A percentile compares a stretch with the other conserved stretches of the same genome.
Evolutionary conservation across 2,329 filamentous ascomycete species (phyloP).

Genomic region (Penicillium sp.): DNA sequence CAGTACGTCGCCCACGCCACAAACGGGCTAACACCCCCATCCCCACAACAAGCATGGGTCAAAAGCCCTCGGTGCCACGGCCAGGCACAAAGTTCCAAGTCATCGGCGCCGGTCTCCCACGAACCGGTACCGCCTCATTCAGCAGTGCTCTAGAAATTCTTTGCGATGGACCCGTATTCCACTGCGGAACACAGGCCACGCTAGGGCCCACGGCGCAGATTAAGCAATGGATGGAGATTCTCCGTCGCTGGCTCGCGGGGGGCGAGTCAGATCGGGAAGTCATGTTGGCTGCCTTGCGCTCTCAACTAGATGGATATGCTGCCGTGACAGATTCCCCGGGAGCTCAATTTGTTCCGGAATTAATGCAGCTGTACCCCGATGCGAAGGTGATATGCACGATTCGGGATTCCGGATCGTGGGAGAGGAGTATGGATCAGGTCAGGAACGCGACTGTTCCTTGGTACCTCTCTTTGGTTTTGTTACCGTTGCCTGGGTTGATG

Average conservation of each 20-base stretch:
- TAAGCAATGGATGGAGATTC: conserved; percentile 29
- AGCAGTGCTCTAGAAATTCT: conserved; percentile 53
- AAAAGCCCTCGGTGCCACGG: conserved; percentile 23
- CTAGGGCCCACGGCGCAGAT: conserved; percentile 28
- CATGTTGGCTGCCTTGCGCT: conserved; percentile 19
- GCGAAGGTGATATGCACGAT: conserved; percentile 52
- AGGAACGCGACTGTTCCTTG: conserved; percentile 20
- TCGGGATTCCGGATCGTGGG: conserved; percentile 30
- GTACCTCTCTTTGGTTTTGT: conserved; percentile 26
- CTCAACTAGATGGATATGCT: conserved; percentile 46
- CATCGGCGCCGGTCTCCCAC: conserved; percentile 39
- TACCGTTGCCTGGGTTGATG: conserved; percentile 32
- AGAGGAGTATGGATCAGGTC: conserved; percentile 29
- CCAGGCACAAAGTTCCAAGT: conserved; percentile 28
- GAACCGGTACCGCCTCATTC: conserved; percentile 58
- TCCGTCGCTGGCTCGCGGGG: conserved; percentile 20
- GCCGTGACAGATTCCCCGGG: conserved; percentile 53
- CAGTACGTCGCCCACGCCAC: conserved; percentile 2
- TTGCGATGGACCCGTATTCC: conserved; percentile 54
- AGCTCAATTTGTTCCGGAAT: conserved; percentile 49
- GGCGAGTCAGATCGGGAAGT: conserved; percentile 4
- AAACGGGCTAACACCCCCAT: neutral
- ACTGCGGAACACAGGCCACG: conserved; percentile 51
- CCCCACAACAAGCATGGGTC: conserved; percentile 21
- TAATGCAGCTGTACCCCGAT: conserved; percentile 55